Evolutionary conservation across 352 stramenopile species (phyloP).

Genomic region (Phytophthora ohioensis): DNA sequence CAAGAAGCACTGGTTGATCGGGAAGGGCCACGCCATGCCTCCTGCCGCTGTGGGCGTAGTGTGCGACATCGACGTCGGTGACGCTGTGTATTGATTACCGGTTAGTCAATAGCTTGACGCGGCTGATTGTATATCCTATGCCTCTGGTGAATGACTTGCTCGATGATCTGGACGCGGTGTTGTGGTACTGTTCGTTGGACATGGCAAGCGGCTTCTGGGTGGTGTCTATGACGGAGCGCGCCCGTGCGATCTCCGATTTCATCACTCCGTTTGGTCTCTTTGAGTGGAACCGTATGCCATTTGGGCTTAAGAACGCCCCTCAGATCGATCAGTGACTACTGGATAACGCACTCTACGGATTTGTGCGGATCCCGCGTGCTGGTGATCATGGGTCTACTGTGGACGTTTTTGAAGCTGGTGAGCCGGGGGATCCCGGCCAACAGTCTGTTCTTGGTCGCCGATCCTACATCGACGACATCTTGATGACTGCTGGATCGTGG

Average conservation of each 20-base stretch:
- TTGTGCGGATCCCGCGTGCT: slow-evolving; percentile 14
- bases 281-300: background rate
- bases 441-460: slow-evolving; percentile 10
- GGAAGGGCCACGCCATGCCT: slow-evolving; percentile 31
- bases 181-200: slow-evolving; percentile 34
- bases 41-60: slow-evolving; percentile 25
- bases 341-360: background rate
- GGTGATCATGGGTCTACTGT: background rate
- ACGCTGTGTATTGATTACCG: slow-evolving; percentile 9
- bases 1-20: slow-evolving; percentile 21
- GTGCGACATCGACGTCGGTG: slow-evolving; percentile 46
- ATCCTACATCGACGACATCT: slow-evolving; percentile 47
- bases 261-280: background rate
- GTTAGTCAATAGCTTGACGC: background rate
- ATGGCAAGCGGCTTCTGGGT: slow-evolving; percentile 15
- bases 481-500: slow-evolving; percentile 15
- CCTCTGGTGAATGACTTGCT: slow-evolving; percentile 31
- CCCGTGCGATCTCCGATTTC: background rate
- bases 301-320: background rate
- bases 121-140: slow-evolving; percentile 25
- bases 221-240: background rate
- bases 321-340: background rate
- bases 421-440: background rate
- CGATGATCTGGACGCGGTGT: slow-evolving; percentile 14
- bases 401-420: background rate